Conservation (phyloP, 75 land plant genomes). For the Selaginella tamariscina region DNA sequence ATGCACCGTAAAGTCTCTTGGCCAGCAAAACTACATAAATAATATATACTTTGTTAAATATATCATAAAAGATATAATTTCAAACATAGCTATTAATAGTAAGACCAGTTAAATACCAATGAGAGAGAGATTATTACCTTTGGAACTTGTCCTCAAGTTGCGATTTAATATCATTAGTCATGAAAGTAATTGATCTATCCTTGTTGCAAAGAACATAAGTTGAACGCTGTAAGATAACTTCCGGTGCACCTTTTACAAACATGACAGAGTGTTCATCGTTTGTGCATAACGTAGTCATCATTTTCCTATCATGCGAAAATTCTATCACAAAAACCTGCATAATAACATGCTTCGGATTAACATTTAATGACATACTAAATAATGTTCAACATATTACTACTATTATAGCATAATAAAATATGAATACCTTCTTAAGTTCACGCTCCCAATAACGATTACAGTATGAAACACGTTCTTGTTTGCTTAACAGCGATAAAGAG, state of each 20-base stretch:
- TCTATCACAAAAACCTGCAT: constrained; percentile 70
- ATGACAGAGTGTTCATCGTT: constrained; percentile 60
- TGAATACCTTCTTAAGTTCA: constrained; percentile 79
- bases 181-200: constrained; percentile 69
- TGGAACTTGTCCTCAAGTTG: constrained; percentile 59
- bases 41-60: not conserved
- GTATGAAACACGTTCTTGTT: constrained; percentile 88
- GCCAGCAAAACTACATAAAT: constrained; percentile 55
- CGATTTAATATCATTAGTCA: constrained; percentile 50
- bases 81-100: no score
- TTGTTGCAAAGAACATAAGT: constrained; percentile 76
- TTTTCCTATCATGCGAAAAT: constrained; percentile 92
- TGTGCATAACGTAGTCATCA: constrained; percentile 95
- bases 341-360: not conserved
- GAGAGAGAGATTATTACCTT: constrained; percentile 34
- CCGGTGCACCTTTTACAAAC: constrained; percentile 96
- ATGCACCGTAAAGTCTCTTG: constrained; percentile 86
- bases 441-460: constrained; percentile 96
- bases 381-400: not conserved
- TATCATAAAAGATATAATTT: constrained; percentile 5
- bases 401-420: not conserved
- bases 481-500: constrained; percentile 76
- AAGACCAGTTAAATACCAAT: not conserved
- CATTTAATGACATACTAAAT: no score
- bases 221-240: constrained; percentile 72